phyloP scores from a whole-genome alignment of 1,139 yeast species.

The Zygosaccharomyces pseudobailii region DNA sequence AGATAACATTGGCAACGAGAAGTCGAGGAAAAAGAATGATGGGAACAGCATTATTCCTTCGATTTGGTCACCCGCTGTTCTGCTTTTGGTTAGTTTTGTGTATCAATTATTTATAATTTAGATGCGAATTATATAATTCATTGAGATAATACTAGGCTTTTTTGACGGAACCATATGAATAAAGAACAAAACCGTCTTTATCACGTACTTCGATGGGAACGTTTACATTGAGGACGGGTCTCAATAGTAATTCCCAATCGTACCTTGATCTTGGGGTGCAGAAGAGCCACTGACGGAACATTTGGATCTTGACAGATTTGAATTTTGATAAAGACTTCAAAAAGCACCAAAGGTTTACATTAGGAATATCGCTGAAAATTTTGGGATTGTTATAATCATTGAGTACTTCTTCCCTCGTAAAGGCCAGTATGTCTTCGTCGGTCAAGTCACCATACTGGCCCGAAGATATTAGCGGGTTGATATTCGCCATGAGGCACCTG shows the following conservation, averaged over 20 bases:
- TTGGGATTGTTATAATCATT: constrained; percentile 28
- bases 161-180: constrained; percentile 26
- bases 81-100: neutral
- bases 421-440: constrained; percentile 12
- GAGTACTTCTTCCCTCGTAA: constrained; percentile 18
- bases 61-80: neutral
- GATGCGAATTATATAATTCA: neutral
- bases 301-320: constrained; percentile 33
- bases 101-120: neutral
- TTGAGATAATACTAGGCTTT: neutral
- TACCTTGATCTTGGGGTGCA: constrained; percentile 36
- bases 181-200: constrained; percentile 36
- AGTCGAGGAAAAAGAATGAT: too few relatives aligned
- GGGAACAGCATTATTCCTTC: neutral
- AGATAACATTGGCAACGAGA: neutral
- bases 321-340: constrained; percentile 30
- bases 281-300: constrained; percentile 35
- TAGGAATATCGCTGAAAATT: constrained; percentile 31
- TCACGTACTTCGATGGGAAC: constrained; percentile 37
- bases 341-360: constrained; percentile 34
- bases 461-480: constrained; percentile 4
- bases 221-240: constrained; percentile 34
- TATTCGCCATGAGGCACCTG: constrained; percentile 16
- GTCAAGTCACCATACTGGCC: constrained; percentile 8
- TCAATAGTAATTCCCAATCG: constrained; percentile 36